Evolutionary conservation across 1,284 basidiomycete species (phyloP).

Genomic region (Cutaneotrichosporon dermatis): DNA sequence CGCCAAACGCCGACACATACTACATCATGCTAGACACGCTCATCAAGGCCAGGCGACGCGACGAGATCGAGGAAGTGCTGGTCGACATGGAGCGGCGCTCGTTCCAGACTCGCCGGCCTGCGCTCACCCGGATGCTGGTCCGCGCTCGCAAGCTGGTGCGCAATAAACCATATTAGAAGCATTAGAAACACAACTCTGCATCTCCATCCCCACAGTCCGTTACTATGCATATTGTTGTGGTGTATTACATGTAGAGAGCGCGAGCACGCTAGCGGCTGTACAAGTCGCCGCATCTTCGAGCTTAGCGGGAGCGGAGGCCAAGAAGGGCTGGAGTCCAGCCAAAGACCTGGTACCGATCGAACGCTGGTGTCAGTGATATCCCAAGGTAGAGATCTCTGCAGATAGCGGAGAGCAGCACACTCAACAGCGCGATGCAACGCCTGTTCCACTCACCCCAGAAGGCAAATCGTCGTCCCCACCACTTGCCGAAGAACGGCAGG

Average conservation of each 20-base stretch:
- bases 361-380: slow-evolving; percentile 53
- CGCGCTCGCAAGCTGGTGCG: slow-evolving; percentile 4
- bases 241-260: neutral
- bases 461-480: slow-evolving; percentile 77
- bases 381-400: too few species aligned
- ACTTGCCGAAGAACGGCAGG: slow-evolving; percentile 81
- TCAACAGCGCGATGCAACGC: too few species aligned
- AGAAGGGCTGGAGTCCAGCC: slow-evolving; percentile 67
- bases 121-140: slow-evolving; percentile 49
- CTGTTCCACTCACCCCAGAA: slow-evolving; percentile 64
- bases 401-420: too few species aligned
- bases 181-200: neutral
- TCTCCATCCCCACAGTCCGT: neutral
- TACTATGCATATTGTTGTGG: slow-evolving; percentile 3
- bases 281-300: too few species aligned
- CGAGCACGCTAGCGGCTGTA: neutral
- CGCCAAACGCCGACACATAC: slow-evolving; percentile 64
- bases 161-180: neutral
- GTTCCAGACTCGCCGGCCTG: slow-evolving; percentile 45
- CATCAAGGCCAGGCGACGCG: slow-evolving; percentile 52
- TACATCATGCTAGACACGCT: slow-evolving; percentile 65
- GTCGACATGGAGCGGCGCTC: slow-evolving; percentile 56
- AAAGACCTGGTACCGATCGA: slow-evolving; percentile 63
- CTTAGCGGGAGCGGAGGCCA: slow-evolving; percentile 18
- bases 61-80: slow-evolving; percentile 57